A percentile compares a stretch with the other conserved stretches of the same genome.
phyloP scores from a whole-genome alignment of 2,329 filamentous ascomycete genomes.

The Proliferodiscus dingleyae region DNA sequence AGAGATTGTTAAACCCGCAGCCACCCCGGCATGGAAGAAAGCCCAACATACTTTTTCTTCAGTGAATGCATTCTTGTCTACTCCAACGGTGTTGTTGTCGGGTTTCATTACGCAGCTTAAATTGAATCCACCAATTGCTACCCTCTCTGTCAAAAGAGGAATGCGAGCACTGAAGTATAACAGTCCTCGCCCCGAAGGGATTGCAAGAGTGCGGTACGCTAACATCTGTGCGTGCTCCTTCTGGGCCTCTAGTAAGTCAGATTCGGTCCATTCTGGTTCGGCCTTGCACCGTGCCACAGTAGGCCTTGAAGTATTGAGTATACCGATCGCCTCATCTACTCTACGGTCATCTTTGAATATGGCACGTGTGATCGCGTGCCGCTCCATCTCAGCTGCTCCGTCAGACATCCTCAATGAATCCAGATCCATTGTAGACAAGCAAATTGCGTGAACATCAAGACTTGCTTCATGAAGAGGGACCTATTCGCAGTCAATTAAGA shows the following conservation, averaged over 20 bases:
- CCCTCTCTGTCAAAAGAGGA: conserved; percentile 87
- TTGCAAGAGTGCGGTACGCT: conserved; percentile 80
- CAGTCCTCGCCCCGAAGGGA: conserved; percentile 81
- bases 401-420: conserved; percentile 59
- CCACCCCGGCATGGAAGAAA: conserved; percentile 94
- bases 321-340: conserved; percentile 75
- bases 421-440: conserved; percentile 55
- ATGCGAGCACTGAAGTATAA: conserved; percentile 83
- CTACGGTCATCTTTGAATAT: conserved; percentile 91
- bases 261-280: conserved; percentile 75
- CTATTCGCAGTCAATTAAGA: conserved; percentile 31
- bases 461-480: conserved; percentile 59
- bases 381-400: conserved; percentile 77
- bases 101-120: conserved; percentile 89
- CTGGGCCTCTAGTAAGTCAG: conserved; percentile 84
- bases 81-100: conserved; percentile 85
- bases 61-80: conserved; percentile 79
- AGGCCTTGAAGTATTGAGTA: conserved; percentile 81
- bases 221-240: conserved; percentile 84
- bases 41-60: conserved; percentile 98
- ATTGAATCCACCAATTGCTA: conserved; percentile 85
- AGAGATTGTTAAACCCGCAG: conserved; percentile 88
- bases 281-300: conserved; percentile 73
- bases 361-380: conserved; percentile 74
- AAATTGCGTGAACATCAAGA: conserved; percentile 76